These are phyloP conservation scores for Albatrellus ellisii DNA, from an alignment of 768 basidiomycete genomes.

Conservation along the genomic window DNA sequence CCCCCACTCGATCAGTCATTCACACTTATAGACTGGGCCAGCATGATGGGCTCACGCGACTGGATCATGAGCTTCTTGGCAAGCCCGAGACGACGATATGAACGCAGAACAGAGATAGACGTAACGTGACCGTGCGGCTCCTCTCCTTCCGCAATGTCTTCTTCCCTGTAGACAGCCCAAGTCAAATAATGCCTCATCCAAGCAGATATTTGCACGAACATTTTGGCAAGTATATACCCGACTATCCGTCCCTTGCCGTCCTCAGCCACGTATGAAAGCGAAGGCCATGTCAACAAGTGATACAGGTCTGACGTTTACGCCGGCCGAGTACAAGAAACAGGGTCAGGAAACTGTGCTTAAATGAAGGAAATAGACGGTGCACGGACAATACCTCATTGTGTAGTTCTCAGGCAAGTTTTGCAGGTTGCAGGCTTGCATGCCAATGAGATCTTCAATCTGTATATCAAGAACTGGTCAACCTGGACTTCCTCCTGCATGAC, in stretches of 20 bases:
- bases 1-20: neutral
- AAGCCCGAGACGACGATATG: slow-evolving; percentile 81
- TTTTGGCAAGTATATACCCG: slow-evolving; percentile 93
- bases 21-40: neutral
- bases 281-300: slow-evolving; percentile 86
- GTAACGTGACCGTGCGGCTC: slow-evolving; percentile 86
- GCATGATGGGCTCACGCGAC: slow-evolving; percentile 49
- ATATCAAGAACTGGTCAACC: neutral
- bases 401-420: slow-evolving; percentile 93
- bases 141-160: slow-evolving; percentile 41
- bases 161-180: slow-evolving; percentile 36
- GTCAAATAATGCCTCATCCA: neutral
- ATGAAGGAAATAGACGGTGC: neutral
- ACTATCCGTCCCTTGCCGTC: slow-evolving; percentile 83
- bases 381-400: slow-evolving; percentile 64
- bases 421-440: slow-evolving; percentile 91
- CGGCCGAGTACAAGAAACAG: neutral
- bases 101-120: slow-evolving; percentile 87
- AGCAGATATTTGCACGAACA: slow-evolving; percentile 35
- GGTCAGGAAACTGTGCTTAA: neutral
- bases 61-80: slow-evolving; percentile 92
- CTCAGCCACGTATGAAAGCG: slow-evolving; percentile 87
- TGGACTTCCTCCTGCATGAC: neutral
- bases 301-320: no score
- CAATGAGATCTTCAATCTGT: slow-evolving; percentile 76